These are phyloP conservation scores for Fabrea salina DNA, from an alignment of 169 alveolate genomes.

Conservation along the genomic window DNA sequence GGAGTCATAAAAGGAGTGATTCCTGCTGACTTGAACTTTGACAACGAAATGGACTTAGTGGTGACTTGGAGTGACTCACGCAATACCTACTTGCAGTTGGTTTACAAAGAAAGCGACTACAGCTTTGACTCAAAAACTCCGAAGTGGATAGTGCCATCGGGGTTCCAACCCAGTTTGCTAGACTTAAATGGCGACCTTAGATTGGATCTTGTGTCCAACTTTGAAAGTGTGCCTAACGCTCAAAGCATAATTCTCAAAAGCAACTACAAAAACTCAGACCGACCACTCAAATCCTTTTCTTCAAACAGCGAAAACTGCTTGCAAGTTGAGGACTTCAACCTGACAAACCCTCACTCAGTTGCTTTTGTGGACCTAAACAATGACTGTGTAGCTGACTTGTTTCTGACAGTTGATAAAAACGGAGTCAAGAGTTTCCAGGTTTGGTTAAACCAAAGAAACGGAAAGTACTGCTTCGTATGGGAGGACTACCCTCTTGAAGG, in stretches of 20 bases:
- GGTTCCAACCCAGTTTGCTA: neutral
- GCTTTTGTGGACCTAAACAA: slow-evolving; percentile 21
- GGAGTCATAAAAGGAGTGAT: neutral
- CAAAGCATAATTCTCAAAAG: neutral
- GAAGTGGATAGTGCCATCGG: neutral
- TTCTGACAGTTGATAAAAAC: neutral
- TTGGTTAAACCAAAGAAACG: neutral
- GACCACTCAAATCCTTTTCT: neutral
- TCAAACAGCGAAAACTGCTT: neutral
- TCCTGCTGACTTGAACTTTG: slow-evolving; percentile 25
- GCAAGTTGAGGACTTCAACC: neutral
- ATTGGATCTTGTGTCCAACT: neutral
- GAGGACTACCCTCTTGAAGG: neutral
- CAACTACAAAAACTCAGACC: neutral
- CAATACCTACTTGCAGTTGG: neutral
- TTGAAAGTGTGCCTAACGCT: neutral
- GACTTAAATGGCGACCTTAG: slow-evolving; percentile 19
- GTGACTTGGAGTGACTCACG: neutral
- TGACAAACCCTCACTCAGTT: slow-evolving; percentile 9
- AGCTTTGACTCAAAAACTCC: neutral
- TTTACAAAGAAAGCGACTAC: neutral
- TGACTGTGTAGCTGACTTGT: slow-evolving; percentile 26
- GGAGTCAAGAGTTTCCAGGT: neutral
- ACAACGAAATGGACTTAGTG: neutral
- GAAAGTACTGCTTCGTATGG: neutral